A percentile compares a stretch with the other conserved stretches of the same genome.
Evolutionary conservation across 805 yeast species (phyloP).

Genomic region (Ogataea methylovora): DNA sequence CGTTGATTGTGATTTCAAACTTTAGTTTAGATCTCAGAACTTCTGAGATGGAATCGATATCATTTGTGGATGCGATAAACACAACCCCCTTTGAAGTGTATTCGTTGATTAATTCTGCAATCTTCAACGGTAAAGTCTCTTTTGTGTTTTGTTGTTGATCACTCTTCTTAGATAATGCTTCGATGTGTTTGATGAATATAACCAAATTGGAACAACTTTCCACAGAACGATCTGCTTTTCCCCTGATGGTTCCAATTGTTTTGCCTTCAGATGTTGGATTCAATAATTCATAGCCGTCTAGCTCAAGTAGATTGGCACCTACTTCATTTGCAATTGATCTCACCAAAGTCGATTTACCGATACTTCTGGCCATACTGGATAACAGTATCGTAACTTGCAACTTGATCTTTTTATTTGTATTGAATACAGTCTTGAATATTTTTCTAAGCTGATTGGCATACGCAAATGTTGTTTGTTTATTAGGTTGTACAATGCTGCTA

Average conservation of each 20-base stretch:
- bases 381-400: constrained; percentile 59
- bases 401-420: constrained; percentile 21
- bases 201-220: constrained; percentile 39
- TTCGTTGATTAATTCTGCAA: constrained; percentile 51
- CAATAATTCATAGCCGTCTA: constrained; percentile 63
- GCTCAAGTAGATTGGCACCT: constrained; percentile 59
- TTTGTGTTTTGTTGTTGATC: constrained; percentile 47
- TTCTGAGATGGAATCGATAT: constrained; percentile 61
- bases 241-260: constrained; percentile 70
- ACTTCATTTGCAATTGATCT: constrained; percentile 43
- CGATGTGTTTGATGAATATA: constrained; percentile 64
- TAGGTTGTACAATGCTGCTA: constrained; percentile 7
- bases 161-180: constrained; percentile 57
- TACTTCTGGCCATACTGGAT: constrained; percentile 62
- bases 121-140: constrained; percentile 42
- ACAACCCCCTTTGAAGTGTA: constrained; percentile 40
- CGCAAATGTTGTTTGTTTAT: constrained; percentile 25
- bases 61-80: constrained; percentile 60
- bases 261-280: constrained; percentile 70
- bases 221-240: constrained; percentile 61
- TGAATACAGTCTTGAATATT: constrained; percentile 45
- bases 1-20: constrained; percentile 69
- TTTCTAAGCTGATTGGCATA: constrained; percentile 46
- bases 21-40: constrained; percentile 59
- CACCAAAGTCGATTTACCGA: constrained; percentile 71